Evolutionary conservation across 2,329 filamentous ascomycete species (phyloP).

Genomic region (Pseudogymnoascus sp.): DNA sequence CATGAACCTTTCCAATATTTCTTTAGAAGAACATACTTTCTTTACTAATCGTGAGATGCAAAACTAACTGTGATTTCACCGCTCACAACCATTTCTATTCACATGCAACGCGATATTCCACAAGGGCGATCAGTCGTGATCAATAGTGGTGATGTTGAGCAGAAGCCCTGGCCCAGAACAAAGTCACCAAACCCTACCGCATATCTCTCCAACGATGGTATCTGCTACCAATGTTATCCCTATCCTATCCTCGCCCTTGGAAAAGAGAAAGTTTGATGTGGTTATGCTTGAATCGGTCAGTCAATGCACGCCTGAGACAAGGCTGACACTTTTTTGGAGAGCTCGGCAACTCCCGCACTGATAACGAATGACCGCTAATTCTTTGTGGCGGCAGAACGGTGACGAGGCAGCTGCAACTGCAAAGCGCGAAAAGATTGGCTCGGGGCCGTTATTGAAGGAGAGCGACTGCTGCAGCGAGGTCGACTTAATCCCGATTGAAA

Average conservation of each 20-base stretch:
- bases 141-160: neutral
- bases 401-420: neutral
- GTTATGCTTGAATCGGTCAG: neutral
- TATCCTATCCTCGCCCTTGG: neutral
- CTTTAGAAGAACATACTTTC: neutral
- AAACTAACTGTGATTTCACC: neutral
- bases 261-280: neutral
- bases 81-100: neutral
- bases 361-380: constrained; percentile 6
- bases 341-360: constrained; percentile 5
- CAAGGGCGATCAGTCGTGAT: neutral
- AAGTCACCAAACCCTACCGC: neutral
- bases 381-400: neutral
- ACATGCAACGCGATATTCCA: neutral
- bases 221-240: neutral
- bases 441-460: neutral
- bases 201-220: neutral
- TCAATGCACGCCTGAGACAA: neutral
- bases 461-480: neutral
- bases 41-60: neutral
- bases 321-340: constrained; percentile 6
- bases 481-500: neutral
- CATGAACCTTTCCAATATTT: neutral
- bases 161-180: neutral
- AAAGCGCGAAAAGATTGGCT: neutral